A percentile compares a stretch with the other conserved stretches of the same genome.
phyloP scores from a whole-genome alignment of 2,329 filamentous ascomycete genomes.

The Cercospora zeae-maydis region DNA sequence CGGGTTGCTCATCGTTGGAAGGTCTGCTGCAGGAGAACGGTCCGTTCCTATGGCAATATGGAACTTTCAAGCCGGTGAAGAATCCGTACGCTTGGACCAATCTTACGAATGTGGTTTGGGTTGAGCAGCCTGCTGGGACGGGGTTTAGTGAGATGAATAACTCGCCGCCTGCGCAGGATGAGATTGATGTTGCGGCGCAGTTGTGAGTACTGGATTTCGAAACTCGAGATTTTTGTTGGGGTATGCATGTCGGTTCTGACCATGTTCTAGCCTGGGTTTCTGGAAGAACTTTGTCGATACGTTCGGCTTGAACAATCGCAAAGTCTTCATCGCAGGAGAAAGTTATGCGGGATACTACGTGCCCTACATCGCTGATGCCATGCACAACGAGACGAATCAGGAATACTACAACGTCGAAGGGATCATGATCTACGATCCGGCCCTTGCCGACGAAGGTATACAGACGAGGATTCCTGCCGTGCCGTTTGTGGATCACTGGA shows the following conservation, averaged over 20 bases:
- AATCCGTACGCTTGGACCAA: constrained; percentile 54
- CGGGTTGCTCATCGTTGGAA: constrained; percentile 46
- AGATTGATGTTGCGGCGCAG: constrained; percentile 40
- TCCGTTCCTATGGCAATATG: constrained; percentile 48
- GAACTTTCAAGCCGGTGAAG: constrained; percentile 41
- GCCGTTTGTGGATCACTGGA: constrained; percentile 60
- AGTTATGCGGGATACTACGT: constrained; percentile 41
- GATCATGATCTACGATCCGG: constrained; percentile 70
- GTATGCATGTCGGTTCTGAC: constrained; percentile 36
- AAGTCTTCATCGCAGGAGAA: constrained; percentile 68
- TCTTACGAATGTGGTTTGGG: constrained; percentile 44
- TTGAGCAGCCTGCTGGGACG: constrained; percentile 45
- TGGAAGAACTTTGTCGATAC: constrained; percentile 49
- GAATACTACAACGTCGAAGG: constrained; percentile 65
- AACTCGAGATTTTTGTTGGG: no score
- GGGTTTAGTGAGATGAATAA: constrained; percentile 36
- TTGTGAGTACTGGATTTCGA: constrained; percentile 32
- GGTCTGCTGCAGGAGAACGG: constrained; percentile 50
- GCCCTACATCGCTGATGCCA: constrained; percentile 69
- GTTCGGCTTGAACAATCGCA: constrained; percentile 50
- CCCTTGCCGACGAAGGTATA: constrained; percentile 53
- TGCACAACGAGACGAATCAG: constrained; percentile 65
- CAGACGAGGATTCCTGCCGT: constrained; percentile 53
- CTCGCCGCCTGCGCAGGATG: constrained; percentile 38
- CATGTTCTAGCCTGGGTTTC: constrained; percentile 34